Evolutionary conservation across 345 rosid species (phyloP), one percentile per base, ranked within the genome.

Genomic region (Anastatica hierochuntica): DNA sequence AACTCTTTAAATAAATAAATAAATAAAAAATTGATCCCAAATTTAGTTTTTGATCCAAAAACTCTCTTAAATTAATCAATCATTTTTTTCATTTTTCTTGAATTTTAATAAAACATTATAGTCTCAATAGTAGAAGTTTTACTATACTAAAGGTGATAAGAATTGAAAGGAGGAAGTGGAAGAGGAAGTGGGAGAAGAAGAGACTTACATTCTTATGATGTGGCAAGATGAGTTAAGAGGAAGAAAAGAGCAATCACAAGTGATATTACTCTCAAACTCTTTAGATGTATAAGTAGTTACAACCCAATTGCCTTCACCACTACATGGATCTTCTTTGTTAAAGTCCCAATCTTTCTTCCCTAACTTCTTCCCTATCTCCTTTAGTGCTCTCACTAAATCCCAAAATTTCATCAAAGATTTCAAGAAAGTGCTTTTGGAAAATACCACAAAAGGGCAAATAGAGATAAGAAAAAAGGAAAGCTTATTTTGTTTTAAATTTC

Each of bases 311-410:
- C 81, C 84, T 60, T 71, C 56, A 14, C 86, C 79, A 58, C 83
- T 77, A 63, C 96, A 90, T 11, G 96, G 96, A 60, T 87, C 98
- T 49, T 87, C 98, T 49, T 70, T 65, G 12, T 64, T 56, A 43
- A 82, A 82, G 42, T 79, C 63, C 95, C 95, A 90, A 45, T 82
- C 89, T 44, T 56, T 76, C 66, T 80, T 84, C 72, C 82, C 92
- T 56, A 87, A 8, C 53, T 70, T 80, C 69, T 49, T 69, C 54
- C 73, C 89, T 64, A 86, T 80, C 31, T 69, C 84, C 66, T 63
- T 76, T 61, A 90, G 18, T 47, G 82, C 82, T 40, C 68, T 67
- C 80, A 82, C 96, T 86, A 50, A 30, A 26, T 36, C 8, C 53
- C 14, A 4, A 6, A 15, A 35, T 48, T 54, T 18, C 34, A 41